Base-by-base conservation (phyloP, 495 filamentous ascomycete species). In the Penicillium herquei region DNA sequence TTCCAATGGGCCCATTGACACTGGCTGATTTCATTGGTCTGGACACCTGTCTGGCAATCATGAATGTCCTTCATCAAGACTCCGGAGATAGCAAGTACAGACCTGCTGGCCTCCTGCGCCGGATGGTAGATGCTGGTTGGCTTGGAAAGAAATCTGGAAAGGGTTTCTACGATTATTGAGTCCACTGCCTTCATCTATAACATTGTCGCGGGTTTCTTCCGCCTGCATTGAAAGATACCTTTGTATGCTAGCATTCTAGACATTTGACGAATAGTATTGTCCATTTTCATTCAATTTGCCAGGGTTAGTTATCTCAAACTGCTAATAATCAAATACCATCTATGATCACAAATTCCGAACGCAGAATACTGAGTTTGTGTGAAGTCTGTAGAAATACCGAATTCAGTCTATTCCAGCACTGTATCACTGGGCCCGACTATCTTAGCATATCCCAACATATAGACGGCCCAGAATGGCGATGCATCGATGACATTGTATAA, bases 81-180 rank as follows among this genome's bases (percentile, higher is more conserved):
- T 95, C 91, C 2, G 91, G 91, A 1, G 94, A 99, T 71, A 89
- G 86, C 54, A 99, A 99, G 73, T 99, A 99, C 65, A 76, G 94
- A 41, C 92, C 95, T 0, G 84, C 88, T 32, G 88, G 95, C 45
- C 73, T 96, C 50, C 74, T 99, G 57, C 78, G 82, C 64, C 92
- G 93, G 69, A 97, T 97, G 94, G 95, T 99, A 0, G 91, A 96
- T 80, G 94, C 94, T 9, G 95, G 95, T 7, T 99, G 94, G 94
- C 62, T 96, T 57, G 94, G 94, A 26, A 97, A 95, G 85, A 99
- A 99, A 82, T 89, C 85, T 62, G 91, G 93, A 14, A 97, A 92
- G 77, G 94, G 94, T 10, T 97, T 97, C 70, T 97, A 96, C 69
- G 88, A 94, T 32, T 98, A 96, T 62, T 82, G 50, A 69, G 47